Percentiles rank a stretch among this genome's conserved stretches.
Conservation (phyloP, 2,329 filamentous ascomycete genomes). For the Xylaria sp. region DNA sequence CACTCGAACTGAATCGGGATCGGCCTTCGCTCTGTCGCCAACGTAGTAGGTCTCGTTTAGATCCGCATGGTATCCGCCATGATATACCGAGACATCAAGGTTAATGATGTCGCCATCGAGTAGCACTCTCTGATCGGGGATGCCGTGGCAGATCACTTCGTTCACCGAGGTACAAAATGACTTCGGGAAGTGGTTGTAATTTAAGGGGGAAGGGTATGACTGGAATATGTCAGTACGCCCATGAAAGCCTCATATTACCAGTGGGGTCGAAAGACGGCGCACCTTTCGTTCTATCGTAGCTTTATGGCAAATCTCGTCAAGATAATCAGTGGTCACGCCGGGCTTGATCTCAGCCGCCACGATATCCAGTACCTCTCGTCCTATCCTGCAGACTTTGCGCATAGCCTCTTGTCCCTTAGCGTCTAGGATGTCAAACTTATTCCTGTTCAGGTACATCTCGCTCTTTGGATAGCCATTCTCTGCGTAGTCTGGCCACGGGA, state of each 20-base stretch:
- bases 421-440: conserved; percentile 85
- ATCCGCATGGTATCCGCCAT: conserved; percentile 94
- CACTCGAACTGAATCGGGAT: conserved; percentile 88
- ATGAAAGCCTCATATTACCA: background rate
- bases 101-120: conserved; percentile 96
- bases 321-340: conserved; percentile 95
- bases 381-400: conserved; percentile 89
- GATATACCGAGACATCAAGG: conserved; percentile 94
- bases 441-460: conserved; percentile 71
- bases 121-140: conserved; percentile 88
- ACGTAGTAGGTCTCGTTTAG: conserved; percentile 99
- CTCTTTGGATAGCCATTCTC: conserved; percentile 79
- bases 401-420: conserved; percentile 85
- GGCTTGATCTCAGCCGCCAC: conserved; percentile 84
- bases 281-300: conserved; percentile 93
- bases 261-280: conserved; percentile 50
- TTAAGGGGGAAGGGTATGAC: conserved; percentile 94
- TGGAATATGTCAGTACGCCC: conserved; percentile 52
- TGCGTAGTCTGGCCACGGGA: conserved; percentile 88
- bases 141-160: conserved; percentile 98
- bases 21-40: conserved; percentile 83
- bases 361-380: conserved; percentile 91
- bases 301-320: conserved; percentile 94
- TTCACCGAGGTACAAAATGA: conserved; percentile 97
- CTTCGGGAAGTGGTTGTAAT: conserved; percentile 97